phyloP scores from a whole-genome alignment of 2,329 filamentous ascomycete species.

The Neofusicoccum kwambonambiense region DNA sequence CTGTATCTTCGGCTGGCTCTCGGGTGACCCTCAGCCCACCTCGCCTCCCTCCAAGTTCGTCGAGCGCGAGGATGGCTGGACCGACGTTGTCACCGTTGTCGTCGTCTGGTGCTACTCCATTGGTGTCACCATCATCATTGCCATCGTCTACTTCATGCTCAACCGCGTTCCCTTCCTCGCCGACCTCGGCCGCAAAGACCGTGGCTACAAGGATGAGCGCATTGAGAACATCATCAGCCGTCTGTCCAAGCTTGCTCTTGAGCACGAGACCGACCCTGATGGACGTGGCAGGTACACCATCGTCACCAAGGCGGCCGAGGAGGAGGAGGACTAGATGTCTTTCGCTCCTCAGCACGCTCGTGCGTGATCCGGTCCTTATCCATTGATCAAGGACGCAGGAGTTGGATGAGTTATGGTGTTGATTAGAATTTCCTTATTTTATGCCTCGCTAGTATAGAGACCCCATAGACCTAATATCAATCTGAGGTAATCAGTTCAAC shows the following conservation, averaged over 20 bases:
- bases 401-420: conserved; percentile 17
- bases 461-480: conserved; percentile 15
- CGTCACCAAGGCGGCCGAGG: conserved; percentile 43
- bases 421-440: conserved; percentile 13
- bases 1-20: conserved; percentile 73
- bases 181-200: conserved; percentile 63
- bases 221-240: conserved; percentile 67
- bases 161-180: conserved; percentile 60
- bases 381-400: conserved; percentile 15
- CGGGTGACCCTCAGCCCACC: conserved; percentile 49
- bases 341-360: not conserved
- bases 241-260: conserved; percentile 62
- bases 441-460: conserved; percentile 17
- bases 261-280: conserved; percentile 56
- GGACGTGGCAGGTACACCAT: conserved; percentile 46
- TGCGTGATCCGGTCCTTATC: conserved; percentile 11
- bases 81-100: conserved; percentile 64
- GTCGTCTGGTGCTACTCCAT: conserved; percentile 67
- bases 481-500: conserved; percentile 13
- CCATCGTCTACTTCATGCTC: conserved; percentile 63
- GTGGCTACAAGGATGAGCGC: conserved; percentile 60
- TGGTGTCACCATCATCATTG: conserved; percentile 63
- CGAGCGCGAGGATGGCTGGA: conserved; percentile 51
- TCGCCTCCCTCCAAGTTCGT: conserved; percentile 42
- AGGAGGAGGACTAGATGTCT: conserved; percentile 46